Base-by-base conservation (phyloP, 192 early-diverging fungal species). In the Dissophora ornata region DNA sequence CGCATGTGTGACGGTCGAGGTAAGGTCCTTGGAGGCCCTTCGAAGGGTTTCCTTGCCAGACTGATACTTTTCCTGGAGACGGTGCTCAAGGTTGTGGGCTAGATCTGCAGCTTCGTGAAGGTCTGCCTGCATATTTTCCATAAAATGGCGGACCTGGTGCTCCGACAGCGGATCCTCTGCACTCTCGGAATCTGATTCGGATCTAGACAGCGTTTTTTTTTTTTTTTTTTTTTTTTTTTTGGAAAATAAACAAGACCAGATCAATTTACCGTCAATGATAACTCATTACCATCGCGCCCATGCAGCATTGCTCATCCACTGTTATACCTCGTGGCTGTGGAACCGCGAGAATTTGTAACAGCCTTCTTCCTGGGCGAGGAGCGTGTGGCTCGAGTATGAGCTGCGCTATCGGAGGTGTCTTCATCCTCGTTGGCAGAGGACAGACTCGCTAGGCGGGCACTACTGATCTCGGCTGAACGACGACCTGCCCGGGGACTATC, bases 101-200 rank as follows among this genome's bases (percentile, higher is more conserved):
- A 60, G 29, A 13, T 54, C 67, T 29, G 48, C 45, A 1, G 55
- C 70, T 1, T 58, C 56, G 3, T 65, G 62, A 0, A 74, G 29
- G 12, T 74, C 70, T 1, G 38, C 2, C 30, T 65, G 70, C 18
- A 74, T 33, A 26, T 65, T 36, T 1, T 34, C 52, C 54, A 74
- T 74, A 48, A 74, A 74, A 6, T 57, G 50, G 38, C 59, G 42
- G 15, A 65, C 70, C 11, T 60, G 61, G 5, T 64, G 40, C 55
- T 65, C 70, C 15, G 61, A 52, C 0, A 74, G n/a, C n/a, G 59
- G 58, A 10, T 60, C 69, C 4, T 71, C 69, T 19, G 32, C 32
- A 28, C 69, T 71, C 0, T 62, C 59, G 1, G 57, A 45, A 25
- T 59, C 67, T 6, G 57, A 61, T 1, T 32, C 57, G 49, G 33